A percentile compares a stretch with the other conserved stretches of the same genome.
Conservation (phyloP, 352 stramenopile genomes). For the Poterioochromonas sp. region DNA sequence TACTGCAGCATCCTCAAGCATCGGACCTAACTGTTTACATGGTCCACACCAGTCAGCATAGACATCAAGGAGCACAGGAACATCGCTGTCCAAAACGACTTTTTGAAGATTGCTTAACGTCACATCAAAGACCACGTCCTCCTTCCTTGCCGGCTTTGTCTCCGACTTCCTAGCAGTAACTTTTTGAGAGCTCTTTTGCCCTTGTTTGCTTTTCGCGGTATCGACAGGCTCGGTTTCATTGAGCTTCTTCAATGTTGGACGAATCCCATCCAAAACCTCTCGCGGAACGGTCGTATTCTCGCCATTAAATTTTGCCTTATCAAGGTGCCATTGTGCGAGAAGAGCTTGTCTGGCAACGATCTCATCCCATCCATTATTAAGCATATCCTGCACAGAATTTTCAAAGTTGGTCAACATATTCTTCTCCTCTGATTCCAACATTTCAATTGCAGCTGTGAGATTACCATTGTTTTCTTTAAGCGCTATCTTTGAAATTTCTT, state of each 20-base stretch:
- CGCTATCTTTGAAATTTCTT: background rate
- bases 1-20: constrained; percentile 45
- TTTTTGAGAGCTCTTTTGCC: background rate
- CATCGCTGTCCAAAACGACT: constrained; percentile 44
- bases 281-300: background rate
- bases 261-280: background rate
- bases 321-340: background rate
- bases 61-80: constrained; percentile 46
- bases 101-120: constrained; percentile 42
- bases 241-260: background rate
- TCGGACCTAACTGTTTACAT: constrained; percentile 46
- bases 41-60: constrained; percentile 48
- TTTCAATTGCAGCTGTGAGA: background rate
- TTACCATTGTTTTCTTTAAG: background rate
- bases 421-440: constrained; percentile 2
- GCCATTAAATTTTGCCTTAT: background rate
- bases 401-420: background rate
- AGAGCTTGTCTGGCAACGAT: constrained; percentile 3
- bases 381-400: background rate
- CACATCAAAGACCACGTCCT: constrained; percentile 47
- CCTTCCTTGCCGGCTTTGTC: background rate
- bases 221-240: background rate
- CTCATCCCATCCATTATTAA: constrained; percentile 22
- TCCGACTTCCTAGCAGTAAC: background rate
- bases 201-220: background rate